Evolutionary conservation across 306 rosid genomes (phyloP), one percentile per base, ranked within the genome.

Genomic region (Crataegus laevigata): DNA sequence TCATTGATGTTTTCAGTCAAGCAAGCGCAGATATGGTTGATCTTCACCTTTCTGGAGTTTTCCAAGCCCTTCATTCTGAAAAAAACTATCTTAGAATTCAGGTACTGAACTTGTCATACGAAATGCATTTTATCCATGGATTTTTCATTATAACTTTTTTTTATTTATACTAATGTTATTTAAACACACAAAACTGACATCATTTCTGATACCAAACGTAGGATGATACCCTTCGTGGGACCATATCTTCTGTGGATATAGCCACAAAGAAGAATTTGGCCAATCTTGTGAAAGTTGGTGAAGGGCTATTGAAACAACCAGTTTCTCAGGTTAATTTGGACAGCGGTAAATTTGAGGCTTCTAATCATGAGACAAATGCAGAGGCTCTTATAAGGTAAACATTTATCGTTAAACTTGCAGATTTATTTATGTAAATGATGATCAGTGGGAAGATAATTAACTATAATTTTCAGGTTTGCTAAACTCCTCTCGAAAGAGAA

Each of bases 1-100:
- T 89, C 3, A 70, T 89, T 18, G 82, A 86, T 24, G 72, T 73
- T 2, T 87, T 82, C 45, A 66, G 43, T 65, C 70, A 47, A 50
- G 71, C 66, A 45, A 71, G 74, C 13, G 38, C 42, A 9, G 75
- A 52, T 12, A 28, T 74, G 50, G 81, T 12, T 13, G 78, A 68
- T 69, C 17, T 8, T n/a, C 54, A 71, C 65, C 75, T 67, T 28
- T 76, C 74, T 32, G 30, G 36, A 19, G n/a, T 18, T 57, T 76
- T 81, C 64, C 73, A 66, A 72, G 28, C 70, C 18, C 68, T 71
- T 24, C 65, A 50, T 9, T 76, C 58, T 3, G 52, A 76, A 47
- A 8, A 71, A 11, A 43, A 59, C 47, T 76, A 81, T 54, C 81
- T 81, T 30, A 69, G 84, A 21, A 76, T 81, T 66, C 75, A 66